Conservation (phyloP, 208 protist genomes). For the Acanthamoeba triangularis region DNA sequence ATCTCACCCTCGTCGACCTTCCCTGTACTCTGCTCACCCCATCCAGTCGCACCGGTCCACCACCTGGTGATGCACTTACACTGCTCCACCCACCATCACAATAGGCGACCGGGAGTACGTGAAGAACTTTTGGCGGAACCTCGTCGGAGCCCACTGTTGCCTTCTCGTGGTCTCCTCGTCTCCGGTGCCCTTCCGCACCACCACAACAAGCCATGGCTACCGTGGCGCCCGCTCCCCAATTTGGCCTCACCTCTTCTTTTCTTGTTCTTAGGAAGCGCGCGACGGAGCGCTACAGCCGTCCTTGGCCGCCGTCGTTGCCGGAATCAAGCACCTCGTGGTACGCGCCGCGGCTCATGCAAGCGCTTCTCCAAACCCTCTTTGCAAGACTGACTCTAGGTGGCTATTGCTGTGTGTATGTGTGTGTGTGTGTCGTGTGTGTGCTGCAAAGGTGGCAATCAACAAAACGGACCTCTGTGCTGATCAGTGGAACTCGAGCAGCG, state of each 20-base stretch:
- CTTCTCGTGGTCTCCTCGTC: not conserved
- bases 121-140: not conserved
- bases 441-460: not conserved
- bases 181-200: no score
- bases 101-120: not conserved
- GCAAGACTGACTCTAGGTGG: no score
- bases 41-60: no score
- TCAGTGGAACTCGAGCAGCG: not conserved
- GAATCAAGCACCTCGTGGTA: not conserved
- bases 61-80: not conserved
- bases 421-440: no score
- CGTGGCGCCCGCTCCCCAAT: no score
- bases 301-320: not conserved
- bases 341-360: not conserved
- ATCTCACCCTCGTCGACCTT: not conserved
- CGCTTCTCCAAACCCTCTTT: no score
- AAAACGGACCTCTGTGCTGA: not conserved
- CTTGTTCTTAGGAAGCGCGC: no score
- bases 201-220: no score
- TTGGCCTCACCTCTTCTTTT: no score
- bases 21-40: no score
- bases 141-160: not conserved
- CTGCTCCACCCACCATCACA: no score
- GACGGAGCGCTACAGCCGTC: not conserved
- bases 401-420: no score